These are phyloP conservation scores for Solanum aculeatissimum DNA, from an alignment of 305 asterid genomes.

Conservation along the genomic window DNA sequence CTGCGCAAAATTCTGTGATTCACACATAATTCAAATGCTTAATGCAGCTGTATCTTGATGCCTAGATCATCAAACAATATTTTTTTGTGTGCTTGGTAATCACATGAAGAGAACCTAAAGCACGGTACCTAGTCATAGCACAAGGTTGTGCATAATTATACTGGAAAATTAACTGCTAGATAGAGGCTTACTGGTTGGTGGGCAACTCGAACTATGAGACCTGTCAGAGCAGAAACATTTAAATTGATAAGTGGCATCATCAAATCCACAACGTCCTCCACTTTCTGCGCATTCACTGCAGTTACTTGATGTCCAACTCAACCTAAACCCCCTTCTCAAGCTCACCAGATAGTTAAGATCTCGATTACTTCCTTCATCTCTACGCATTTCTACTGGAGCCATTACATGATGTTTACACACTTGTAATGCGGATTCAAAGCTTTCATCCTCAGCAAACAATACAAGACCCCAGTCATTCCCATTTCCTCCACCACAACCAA, in stretches of 20 bases:
- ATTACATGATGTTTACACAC: constrained; percentile 14
- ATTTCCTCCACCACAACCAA: constrained; percentile 6
- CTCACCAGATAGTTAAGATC: background rate
- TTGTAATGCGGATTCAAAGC: constrained; percentile 2
- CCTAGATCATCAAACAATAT: background rate
- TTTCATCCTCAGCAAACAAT: constrained; percentile 10
- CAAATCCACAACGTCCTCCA: constrained; percentile 39
- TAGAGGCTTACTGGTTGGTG: background rate
- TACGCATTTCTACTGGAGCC: constrained; percentile 22
- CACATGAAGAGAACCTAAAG: background rate
- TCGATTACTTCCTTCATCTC: background rate
- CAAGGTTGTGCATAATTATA: background rate
- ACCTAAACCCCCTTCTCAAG: constrained; percentile 33
- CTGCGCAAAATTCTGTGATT: background rate
- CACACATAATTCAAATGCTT: background rate
- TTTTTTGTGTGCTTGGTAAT: background rate
- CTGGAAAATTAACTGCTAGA: background rate
- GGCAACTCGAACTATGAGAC: constrained; percentile 27
- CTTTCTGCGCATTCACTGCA: constrained; percentile 25
- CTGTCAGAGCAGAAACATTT: constrained; percentile 40
- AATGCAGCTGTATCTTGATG: background rate
- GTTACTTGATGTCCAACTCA: constrained; percentile 28
- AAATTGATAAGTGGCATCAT: background rate
- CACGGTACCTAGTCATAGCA: background rate
- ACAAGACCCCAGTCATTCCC: constrained; percentile 6